Conservation (phyloP, 495 filamentous ascomycete genomes). For the Viridothelium virens region DNA sequence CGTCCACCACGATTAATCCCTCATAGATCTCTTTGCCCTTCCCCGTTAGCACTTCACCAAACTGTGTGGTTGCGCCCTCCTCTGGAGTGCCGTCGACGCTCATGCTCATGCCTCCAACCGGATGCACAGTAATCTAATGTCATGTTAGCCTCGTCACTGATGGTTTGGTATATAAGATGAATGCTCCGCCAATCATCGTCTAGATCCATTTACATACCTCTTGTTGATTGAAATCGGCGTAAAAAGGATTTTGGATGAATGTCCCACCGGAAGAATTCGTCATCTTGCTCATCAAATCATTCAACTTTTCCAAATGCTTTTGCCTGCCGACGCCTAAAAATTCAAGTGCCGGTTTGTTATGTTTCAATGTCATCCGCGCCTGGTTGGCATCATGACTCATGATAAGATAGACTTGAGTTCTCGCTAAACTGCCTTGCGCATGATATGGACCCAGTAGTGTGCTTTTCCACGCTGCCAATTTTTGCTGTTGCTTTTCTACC, state of each 20-base stretch:
- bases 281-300: conserved; percentile 43
- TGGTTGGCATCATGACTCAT: conserved; percentile 67
- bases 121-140: conserved; percentile 50
- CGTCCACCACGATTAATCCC: conserved; percentile 57
- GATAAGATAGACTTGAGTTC: conserved; percentile 59
- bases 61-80: conserved; percentile 56
- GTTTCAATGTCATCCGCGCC: conserved; percentile 49
- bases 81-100: conserved; percentile 49
- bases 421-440: conserved; percentile 46
- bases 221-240: conserved; percentile 46
- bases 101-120: conserved; percentile 63
- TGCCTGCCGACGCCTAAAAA: conserved; percentile 51
- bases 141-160: neutral
- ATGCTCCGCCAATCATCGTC: neutral
- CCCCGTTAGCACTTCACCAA: conserved; percentile 53
- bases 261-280: conserved; percentile 52
- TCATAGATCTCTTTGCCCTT: conserved; percentile 43
- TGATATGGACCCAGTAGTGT: conserved; percentile 51
- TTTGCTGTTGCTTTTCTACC: conserved; percentile 34
- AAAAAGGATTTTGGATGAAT: conserved; percentile 50
- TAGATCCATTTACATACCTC: conserved; percentile 25
- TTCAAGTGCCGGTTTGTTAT: conserved; percentile 52
- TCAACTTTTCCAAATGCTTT: conserved; percentile 48
- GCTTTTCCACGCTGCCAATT: conserved; percentile 39
- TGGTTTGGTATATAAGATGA: neutral